Evolutionary conservation across 768 basidiomycete genomes (phyloP).

Genomic region (Amanita muscaria): DNA sequence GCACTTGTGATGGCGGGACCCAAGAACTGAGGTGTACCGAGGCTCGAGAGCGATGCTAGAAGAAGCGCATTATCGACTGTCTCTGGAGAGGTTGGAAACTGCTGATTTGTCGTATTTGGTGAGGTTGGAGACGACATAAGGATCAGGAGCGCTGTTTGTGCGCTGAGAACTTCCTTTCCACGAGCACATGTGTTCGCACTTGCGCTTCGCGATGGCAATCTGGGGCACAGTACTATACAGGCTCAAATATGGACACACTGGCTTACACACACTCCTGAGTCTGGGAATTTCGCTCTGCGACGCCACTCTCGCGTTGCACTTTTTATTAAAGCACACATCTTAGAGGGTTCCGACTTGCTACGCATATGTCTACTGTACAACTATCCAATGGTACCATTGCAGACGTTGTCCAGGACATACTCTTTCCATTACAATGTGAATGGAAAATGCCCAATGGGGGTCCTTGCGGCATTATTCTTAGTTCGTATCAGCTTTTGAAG

Average conservation of each 20-base stretch:
- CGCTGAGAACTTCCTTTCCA: too few species aligned
- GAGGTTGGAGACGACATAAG: not conserved
- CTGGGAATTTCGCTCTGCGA: not conserved
- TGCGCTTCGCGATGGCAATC: too few species aligned
- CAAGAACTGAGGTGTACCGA: constrained; percentile 49
- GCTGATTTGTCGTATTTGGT: constrained; percentile 1
- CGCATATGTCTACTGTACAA: not conserved
- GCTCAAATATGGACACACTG: not conserved
- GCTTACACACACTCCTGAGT: not conserved
- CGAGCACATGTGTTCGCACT: too few species aligned
- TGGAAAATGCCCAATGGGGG: constrained; percentile 2
- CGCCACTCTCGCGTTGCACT: not conserved
- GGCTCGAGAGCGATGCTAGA: constrained; percentile 43
- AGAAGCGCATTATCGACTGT: constrained; percentile 31
- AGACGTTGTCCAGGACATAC: constrained; percentile 2
- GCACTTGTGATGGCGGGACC: constrained; percentile 45
- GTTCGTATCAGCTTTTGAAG: constrained; percentile 1
- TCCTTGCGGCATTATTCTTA: constrained; percentile 1
- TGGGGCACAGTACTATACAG: not conserved
- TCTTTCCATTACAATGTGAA: constrained; percentile 3
- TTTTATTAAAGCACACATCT: not conserved
- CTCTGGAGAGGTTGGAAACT: constrained; percentile 16
- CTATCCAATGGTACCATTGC: not conserved
- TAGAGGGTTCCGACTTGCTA: constrained; percentile 3
- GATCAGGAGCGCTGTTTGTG: too few species aligned